Conservation (phyloP, 1,284 basidiomycete species). For the Tilletia horrida region DNA sequence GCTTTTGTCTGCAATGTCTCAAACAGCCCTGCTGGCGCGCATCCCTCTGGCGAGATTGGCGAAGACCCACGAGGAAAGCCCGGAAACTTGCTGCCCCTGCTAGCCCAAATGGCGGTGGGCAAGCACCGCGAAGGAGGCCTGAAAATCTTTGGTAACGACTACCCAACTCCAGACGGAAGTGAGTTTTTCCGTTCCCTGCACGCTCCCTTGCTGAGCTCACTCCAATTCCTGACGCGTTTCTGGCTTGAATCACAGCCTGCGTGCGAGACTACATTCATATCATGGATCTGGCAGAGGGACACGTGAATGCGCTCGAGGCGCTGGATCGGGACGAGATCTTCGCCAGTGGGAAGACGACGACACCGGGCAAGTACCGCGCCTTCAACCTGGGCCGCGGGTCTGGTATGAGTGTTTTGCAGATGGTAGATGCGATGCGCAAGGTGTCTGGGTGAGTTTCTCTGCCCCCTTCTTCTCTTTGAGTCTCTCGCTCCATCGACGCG, state of each 20-base stretch:
- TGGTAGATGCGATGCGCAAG: slow-evolving; percentile 90
- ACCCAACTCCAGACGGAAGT: slow-evolving; percentile 88
- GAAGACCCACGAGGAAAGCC: slow-evolving; percentile 94
- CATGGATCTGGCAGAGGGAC: slow-evolving; percentile 88
- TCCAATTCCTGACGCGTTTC: too few species aligned
- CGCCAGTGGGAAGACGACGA: slow-evolving; percentile 40
- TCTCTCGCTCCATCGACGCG: neutral
- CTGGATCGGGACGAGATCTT: slow-evolving; percentile 66
- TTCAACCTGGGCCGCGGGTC: slow-evolving; percentile 95
- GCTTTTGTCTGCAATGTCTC: neutral
- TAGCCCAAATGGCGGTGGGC: slow-evolving; percentile 93
- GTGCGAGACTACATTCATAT: slow-evolving; percentile 93
- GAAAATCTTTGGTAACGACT: slow-evolving; percentile 96
- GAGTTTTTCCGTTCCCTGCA: slow-evolving; percentile 3
- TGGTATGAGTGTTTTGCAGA: slow-evolving; percentile 88
- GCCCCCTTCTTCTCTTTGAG: neutral
- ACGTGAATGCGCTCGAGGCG: slow-evolving; percentile 86
- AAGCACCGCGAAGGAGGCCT: slow-evolving; percentile 75
- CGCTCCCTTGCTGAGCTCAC: too few species aligned
- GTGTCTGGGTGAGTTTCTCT: slow-evolving; percentile 64
- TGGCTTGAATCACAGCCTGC: too few species aligned
- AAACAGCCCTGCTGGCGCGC: slow-evolving; percentile 84
- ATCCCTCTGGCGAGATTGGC: slow-evolving; percentile 90
- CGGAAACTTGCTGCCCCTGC: slow-evolving; percentile 87
- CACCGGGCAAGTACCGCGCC: slow-evolving; percentile 69